Evolutionary conservation across 2,329 filamentous ascomycete genomes (phyloP).

Genomic region (Kalaharituber pfeilii): DNA sequence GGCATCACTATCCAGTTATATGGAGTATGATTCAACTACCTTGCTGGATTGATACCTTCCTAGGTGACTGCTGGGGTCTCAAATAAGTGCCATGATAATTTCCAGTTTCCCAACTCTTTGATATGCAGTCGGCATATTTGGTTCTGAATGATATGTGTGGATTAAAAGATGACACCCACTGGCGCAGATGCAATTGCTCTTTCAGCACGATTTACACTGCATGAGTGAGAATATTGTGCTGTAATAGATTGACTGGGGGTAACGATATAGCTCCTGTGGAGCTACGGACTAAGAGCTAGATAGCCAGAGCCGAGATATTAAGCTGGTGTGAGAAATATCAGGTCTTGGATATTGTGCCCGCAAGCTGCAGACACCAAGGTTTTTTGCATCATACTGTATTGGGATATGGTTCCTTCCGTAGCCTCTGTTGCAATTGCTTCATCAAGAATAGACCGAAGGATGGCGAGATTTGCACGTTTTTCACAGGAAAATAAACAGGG

Average conservation of each 20-base stretch:
- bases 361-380: not conserved
- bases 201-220: not conserved
- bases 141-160: not conserved
- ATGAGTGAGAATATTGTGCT: not conserved
- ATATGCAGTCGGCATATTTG: not conserved
- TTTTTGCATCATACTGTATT: not conserved
- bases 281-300: not conserved
- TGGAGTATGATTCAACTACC: not conserved
- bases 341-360: not conserved
- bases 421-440: slow-evolving; percentile 1
- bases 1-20: no score
- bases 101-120: not conserved
- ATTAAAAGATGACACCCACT: not conserved
- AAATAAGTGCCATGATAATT: not conserved
- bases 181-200: not conserved
- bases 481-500: not conserved
- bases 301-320: not conserved
- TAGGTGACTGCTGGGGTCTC: not conserved
- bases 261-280: not conserved
- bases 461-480: not conserved
- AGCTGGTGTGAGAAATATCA: not conserved
- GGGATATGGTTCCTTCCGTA: not conserved
- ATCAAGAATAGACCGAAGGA: not conserved
- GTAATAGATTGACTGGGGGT: not conserved
- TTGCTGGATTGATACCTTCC: not conserved